Evolutionary conservation across 1,284 basidiomycete genomes (phyloP), one percentile per base, ranked within the genome.

Genomic region (Ustilago hordei): DNA sequence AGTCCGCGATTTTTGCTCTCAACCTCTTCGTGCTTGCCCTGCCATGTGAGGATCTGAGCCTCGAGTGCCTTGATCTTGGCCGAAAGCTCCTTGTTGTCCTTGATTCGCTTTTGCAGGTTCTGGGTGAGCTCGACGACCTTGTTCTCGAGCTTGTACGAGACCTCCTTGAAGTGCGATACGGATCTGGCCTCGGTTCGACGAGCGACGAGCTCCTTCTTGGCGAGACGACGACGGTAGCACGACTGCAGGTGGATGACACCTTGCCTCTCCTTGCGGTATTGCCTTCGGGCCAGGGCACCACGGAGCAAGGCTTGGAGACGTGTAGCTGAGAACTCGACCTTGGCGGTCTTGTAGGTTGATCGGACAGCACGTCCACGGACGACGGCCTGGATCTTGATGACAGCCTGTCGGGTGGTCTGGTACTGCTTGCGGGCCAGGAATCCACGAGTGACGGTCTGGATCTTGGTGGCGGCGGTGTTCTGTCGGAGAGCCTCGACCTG

Each of bases 61-160:
- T 98, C 94, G 48, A 98, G 89, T 55, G 92, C 91, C 23, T 88
- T 87, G 45, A 99, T 89, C 82, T 92, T 91, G 35, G 87, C 88
- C 76, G 93, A 91, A 45, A 99, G 88, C 70, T 92, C 92, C 87
- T 95, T 96, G 89, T 94, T 96, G 88, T 99, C 96, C 75, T 91
- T 91, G 9, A 92, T 95, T 47, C 96, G 91, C 85, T 91, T 92
- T 87, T 99, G 97, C 17, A 99, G 89, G n/a, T 89, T 91, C 86
- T 99, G 97, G 0, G 97, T 99, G 80, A 99, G 92, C 86, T 99
- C 96, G 69, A 99, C 94, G 55, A 99, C 97, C 88, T 99, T 99
- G 90, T 99, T 99, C 89, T 99, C 97, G 70, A 99, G 90, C 81
- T 91, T 92, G 87, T 98, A 99, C 0, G 97, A 98, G 78, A 98